A percentile compares a stretch with the other conserved stretches of the same genome.
These are phyloP conservation scores for Trametes sanguinea DNA, from an alignment of 768 basidiomycete genomes.

Conservation along the genomic window DNA sequence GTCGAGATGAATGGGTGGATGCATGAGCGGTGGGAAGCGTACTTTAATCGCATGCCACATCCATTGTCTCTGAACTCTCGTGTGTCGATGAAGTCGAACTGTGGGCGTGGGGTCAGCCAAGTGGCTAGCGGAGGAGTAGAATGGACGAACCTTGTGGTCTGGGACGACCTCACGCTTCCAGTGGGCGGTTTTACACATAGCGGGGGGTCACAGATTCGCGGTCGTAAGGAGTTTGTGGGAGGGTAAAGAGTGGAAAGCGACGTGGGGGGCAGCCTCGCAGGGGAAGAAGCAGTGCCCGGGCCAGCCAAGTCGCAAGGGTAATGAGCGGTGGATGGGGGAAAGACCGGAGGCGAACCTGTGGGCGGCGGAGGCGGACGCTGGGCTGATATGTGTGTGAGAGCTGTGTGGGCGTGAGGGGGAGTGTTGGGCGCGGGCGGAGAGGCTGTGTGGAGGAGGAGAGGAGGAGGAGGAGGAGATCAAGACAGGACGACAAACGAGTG, in stretches of 20 bases:
- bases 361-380: constrained; percentile 14
- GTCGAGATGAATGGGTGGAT: neutral
- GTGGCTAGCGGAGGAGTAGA: neutral
- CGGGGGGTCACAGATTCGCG: constrained; percentile 23
- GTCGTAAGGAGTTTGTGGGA: neutral
- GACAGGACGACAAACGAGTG: no score
- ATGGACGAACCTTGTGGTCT: constrained; percentile 84
- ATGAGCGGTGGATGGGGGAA: constrained; percentile 24
- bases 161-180: constrained; percentile 99
- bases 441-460: no score
- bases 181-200: constrained; percentile 73
- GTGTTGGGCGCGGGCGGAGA: neutral
- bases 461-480: no score
- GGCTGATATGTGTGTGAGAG: neutral
- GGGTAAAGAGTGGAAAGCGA: constrained; percentile 28
- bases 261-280: constrained; percentile 25
- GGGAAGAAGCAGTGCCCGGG: constrained; percentile 24
- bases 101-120: neutral
- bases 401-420: constrained; percentile 2
- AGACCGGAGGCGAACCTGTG: constrained; percentile 26
- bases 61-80: constrained; percentile 90
- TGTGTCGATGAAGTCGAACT: constrained; percentile 98
- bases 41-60: constrained; percentile 87
- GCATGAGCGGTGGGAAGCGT: constrained; percentile 17
- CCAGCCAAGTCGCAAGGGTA: constrained; percentile 28